Percentiles rank a stretch among this genome's conserved stretches.
Conservation (phyloP, 352 stramenopile species). For the Globisporangium nodosum region DNA sequence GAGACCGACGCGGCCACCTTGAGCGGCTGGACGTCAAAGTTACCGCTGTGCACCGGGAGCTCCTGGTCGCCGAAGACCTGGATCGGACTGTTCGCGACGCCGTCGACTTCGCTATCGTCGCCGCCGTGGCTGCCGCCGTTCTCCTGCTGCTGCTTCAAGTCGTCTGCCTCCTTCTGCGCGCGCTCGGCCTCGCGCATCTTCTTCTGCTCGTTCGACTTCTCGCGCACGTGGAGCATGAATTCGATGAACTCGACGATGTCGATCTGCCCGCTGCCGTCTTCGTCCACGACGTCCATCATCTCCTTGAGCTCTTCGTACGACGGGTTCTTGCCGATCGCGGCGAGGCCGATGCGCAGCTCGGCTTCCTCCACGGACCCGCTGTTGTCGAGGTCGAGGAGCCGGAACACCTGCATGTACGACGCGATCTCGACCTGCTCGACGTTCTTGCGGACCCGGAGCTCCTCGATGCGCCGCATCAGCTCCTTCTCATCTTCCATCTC, state of each 20-base stretch:
- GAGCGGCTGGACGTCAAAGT: conserved; percentile 12
- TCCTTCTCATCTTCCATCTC: conserved; percentile 78
- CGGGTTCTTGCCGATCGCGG: conserved; percentile 76
- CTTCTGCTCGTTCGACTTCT: conserved; percentile 59
- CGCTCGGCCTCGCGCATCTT: conserved; percentile 7
- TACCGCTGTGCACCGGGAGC: conserved; percentile 3
- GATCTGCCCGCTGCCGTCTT: conserved; percentile 82
- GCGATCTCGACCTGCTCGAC: conserved; percentile 39
- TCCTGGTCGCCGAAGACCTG: conserved; percentile 12
- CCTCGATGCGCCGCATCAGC: conserved; percentile 54
- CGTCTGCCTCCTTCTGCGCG: conserved; percentile 14
- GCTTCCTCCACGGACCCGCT: conserved; percentile 83
- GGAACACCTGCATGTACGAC: conserved; percentile 85
- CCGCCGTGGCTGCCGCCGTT: background rate
- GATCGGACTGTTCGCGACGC: conserved; percentile 11
- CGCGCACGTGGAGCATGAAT: conserved; percentile 80
- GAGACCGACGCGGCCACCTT: conserved; percentile 13
- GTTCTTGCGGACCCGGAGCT: conserved; percentile 42
- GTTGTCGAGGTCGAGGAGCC: conserved; percentile 73
- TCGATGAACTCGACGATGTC: conserved; percentile 85
- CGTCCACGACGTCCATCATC: conserved; percentile 84
- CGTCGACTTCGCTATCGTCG: conserved; percentile 5
- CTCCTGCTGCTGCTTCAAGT: conserved; percentile 1
- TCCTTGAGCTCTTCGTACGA: conserved; percentile 76
- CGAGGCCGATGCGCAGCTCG: conserved; percentile 72